Conservation (phyloP, 2,329 filamentous ascomycete species). For the Anthostomella pinea region DNA sequence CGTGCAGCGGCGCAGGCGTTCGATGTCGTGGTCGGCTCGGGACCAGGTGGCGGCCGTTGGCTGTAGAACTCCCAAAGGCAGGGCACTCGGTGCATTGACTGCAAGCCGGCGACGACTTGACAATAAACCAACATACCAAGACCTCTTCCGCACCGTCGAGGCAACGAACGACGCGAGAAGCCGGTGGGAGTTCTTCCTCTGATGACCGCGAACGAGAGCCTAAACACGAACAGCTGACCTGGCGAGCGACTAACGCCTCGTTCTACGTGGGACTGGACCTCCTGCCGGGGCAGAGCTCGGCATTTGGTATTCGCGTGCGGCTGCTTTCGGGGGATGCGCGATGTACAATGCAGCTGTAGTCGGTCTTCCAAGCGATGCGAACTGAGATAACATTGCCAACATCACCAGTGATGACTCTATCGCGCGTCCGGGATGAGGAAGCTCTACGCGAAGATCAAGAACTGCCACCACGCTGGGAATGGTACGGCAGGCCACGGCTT, state of each 20-base stretch:
- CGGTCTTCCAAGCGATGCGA: conserved; percentile 43
- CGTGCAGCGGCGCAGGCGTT: too few relatives aligned
- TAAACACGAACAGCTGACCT: conserved; percentile 56
- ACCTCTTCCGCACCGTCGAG: conserved; percentile 6
- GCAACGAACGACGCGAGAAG: conserved; percentile 51
- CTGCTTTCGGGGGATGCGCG: conserved; percentile 38
- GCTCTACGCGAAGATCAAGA: conserved; percentile 26
- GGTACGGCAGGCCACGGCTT: conserved; percentile 36
- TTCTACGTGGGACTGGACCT: conserved; percentile 50
- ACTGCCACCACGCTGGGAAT: conserved; percentile 30
- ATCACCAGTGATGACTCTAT: conserved; percentile 30
- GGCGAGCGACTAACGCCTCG: conserved; percentile 46
- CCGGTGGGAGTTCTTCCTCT: conserved; percentile 61
- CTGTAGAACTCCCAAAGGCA: conserved; percentile 56
- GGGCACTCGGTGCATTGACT: conserved; percentile 60
- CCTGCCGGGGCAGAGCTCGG: conserved; percentile 51
- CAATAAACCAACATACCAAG: conserved; percentile 33
- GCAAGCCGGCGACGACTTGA: conserved; percentile 57
- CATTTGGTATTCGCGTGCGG: conserved; percentile 56
- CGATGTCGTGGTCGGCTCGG: conserved; percentile 61
- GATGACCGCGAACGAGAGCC: conserved; percentile 51
- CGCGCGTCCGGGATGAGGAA: conserved; percentile 23
- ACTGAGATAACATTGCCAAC: conserved; percentile 41
- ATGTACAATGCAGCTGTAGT: conserved; percentile 23
- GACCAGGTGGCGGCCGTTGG: conserved; percentile 57